These are phyloP conservation scores for Aethionema arabicum DNA, from an alignment of 345 rosid genomes.

Conservation along the genomic window DNA sequence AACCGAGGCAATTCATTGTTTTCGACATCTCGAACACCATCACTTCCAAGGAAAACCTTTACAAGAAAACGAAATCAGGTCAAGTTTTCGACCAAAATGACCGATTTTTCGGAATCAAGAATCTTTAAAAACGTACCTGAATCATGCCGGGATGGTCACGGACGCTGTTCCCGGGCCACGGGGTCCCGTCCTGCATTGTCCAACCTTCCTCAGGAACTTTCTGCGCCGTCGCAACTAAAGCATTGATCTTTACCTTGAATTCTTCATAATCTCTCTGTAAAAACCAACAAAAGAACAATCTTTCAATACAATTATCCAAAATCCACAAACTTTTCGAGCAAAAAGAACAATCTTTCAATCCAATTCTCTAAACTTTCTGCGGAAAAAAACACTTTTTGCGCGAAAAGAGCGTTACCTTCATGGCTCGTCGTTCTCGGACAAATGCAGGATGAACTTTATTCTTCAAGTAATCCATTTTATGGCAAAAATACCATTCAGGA, in stretches of 20 bases:
- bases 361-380: neutral
- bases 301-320: slow-evolving; percentile 10
- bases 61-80: neutral
- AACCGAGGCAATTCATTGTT: slow-evolving; percentile 86
- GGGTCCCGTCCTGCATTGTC: slow-evolving; percentile 99
- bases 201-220: slow-evolving; percentile 99
- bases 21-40: slow-evolving; percentile 72
- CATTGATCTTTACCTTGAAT: slow-evolving; percentile 87
- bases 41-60: slow-evolving; percentile 93
- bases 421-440: slow-evolving; percentile 93
- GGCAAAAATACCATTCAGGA: slow-evolving; percentile 96
- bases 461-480: slow-evolving; percentile 91
- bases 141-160: slow-evolving; percentile 99
- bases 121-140: slow-evolving; percentile 57
- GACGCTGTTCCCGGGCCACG: slow-evolving; percentile 95
- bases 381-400: slow-evolving; percentile 10
- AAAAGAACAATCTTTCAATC: slow-evolving; percentile 12
- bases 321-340: neutral
- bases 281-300: slow-evolving; percentile 21
- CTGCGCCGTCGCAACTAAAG: slow-evolving; percentile 90
- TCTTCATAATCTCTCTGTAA: slow-evolving; percentile 98
- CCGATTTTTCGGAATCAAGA: neutral
- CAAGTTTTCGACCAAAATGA: neutral
- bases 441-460: slow-evolving; percentile 95
- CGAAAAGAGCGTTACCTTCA: slow-evolving; percentile 61